A percentile compares a stretch with the other conserved stretches of the same genome.
Conservation (phyloP, 305 asterid species). For the Fraxinus nigra region DNA sequence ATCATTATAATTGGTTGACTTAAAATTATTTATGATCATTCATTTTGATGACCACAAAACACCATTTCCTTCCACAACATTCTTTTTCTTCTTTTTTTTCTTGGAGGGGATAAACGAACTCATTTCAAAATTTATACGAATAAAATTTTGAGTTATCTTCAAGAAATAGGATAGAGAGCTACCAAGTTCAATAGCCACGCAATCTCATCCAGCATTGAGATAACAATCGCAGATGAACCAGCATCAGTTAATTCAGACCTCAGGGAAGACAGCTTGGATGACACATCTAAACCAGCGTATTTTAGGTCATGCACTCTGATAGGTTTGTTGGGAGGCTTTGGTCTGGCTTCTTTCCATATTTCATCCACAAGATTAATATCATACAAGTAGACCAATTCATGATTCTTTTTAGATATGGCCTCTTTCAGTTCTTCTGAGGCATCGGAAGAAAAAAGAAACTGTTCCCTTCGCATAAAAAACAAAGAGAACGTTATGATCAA, state of each 20-base stretch:
- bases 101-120: constrained; percentile 6
- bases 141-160: constrained; percentile 3
- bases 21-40: neutral
- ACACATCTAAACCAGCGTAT: constrained; percentile 82
- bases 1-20: neutral
- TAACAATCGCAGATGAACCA: constrained; percentile 83
- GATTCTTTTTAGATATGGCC: constrained; percentile 70
- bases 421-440: constrained; percentile 90
- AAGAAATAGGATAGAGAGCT: constrained; percentile 23
- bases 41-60: neutral
- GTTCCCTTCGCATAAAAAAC: constrained; percentile 77
- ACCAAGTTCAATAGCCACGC: constrained; percentile 99
- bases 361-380: constrained; percentile 90
- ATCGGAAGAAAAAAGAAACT: constrained; percentile 94
- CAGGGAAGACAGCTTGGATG: constrained; percentile 73
- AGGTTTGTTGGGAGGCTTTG: constrained; percentile 62
- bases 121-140: constrained; percentile 8
- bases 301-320: constrained; percentile 79
- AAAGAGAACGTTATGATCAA: constrained; percentile 52
- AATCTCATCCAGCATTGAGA: constrained; percentile 94
- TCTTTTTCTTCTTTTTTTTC: neutral
- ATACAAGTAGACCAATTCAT: constrained; percentile 78
- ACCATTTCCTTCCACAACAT: neutral
- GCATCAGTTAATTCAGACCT: constrained; percentile 69
- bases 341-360: constrained; percentile 88